phyloP scores from a whole-genome alignment of 495 filamentous ascomycete species.

The Penicillium silybi region DNA sequence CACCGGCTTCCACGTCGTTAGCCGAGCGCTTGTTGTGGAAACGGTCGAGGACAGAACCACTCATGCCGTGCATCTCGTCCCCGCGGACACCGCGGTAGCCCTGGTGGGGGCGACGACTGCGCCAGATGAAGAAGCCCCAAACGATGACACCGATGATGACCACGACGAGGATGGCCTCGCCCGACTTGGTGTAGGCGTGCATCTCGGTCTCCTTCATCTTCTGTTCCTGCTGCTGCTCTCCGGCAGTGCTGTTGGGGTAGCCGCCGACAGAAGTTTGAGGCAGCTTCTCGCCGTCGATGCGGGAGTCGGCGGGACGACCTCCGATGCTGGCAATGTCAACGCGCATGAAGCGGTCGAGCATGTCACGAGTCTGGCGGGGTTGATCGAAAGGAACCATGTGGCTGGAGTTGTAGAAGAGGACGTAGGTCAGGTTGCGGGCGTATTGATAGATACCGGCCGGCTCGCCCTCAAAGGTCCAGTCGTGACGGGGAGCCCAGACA shows the following conservation, averaged over 20 bases:
- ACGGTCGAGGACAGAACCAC: constrained; percentile 32
- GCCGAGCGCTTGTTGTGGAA: constrained; percentile 46
- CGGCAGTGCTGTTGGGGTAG: constrained; percentile 73
- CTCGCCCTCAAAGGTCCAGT: constrained; percentile 94
- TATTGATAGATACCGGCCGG: constrained; percentile 88
- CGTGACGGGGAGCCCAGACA: constrained; percentile 82
- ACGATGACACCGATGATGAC: constrained; percentile 71
- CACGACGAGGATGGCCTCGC: constrained; percentile 82
- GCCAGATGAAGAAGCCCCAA: constrained; percentile 88
- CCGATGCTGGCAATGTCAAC: constrained; percentile 93
- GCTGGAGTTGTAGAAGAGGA: constrained; percentile 89
- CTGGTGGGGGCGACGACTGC: constrained; percentile 54
- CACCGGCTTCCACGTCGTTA: constrained; percentile 71
- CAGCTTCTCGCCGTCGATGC: constrained; percentile 83
- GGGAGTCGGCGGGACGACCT: constrained; percentile 74
- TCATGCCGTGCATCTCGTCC: constrained; percentile 19
- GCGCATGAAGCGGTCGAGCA: constrained; percentile 94
- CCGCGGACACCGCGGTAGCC: constrained; percentile 47
- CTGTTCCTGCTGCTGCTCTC: constrained; percentile 67
- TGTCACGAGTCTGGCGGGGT: constrained; percentile 81
- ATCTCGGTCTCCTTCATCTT: constrained; percentile 83
- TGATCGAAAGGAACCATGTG: constrained; percentile 98
- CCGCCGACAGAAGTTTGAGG: constrained; percentile 84
- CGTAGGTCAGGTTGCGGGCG: constrained; percentile 92
- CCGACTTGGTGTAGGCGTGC: constrained; percentile 88